Evolutionary conservation across 2,329 filamentous ascomycete species (phyloP).

Genomic region (Neobulgaria alba): DNA sequence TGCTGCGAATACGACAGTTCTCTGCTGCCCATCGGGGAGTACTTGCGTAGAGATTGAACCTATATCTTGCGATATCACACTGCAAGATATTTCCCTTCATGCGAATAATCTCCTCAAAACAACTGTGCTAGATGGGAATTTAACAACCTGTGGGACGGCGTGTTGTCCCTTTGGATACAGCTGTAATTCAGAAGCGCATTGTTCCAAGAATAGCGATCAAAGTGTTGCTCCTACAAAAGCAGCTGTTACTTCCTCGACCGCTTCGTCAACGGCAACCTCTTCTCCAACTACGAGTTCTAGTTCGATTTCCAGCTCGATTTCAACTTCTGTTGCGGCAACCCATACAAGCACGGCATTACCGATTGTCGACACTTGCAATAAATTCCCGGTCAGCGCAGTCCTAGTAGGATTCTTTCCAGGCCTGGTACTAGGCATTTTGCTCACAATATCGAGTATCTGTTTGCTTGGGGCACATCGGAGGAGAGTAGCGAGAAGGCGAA

Average conservation of each 20-base stretch:
- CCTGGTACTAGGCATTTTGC: constrained; percentile 38
- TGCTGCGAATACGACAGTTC: constrained; percentile 54
- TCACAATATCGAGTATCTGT: constrained; percentile 33
- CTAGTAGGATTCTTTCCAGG: constrained; percentile 33
- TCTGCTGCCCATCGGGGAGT: constrained; percentile 57
- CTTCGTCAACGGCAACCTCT: constrained; percentile 18
- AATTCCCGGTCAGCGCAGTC: constrained; percentile 22
- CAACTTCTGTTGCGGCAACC: constrained; percentile 4
- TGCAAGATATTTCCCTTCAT: constrained; percentile 49
- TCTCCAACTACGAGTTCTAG: constrained; percentile 5
- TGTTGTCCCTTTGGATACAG: constrained; percentile 70
- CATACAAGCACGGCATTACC: constrained; percentile 15
- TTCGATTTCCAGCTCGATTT: constrained; percentile 1
- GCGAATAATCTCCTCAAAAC: constrained; percentile 58
- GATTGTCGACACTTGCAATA: constrained; percentile 11
- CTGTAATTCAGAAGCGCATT: constrained; percentile 40
- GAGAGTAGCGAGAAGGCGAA: constrained; percentile 21
- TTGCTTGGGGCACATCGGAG: constrained; percentile 25
- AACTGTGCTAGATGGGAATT: constrained; percentile 45
- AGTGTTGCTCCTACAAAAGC: constrained; percentile 21
- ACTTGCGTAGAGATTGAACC: constrained; percentile 54
- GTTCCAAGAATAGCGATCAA: constrained; percentile 45
- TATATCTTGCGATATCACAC: constrained; percentile 53
- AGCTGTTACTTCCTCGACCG: constrained; percentile 11
- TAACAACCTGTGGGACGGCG: constrained; percentile 47